Conservation (phyloP, 2,329 filamentous ascomycete species). For the Aureobasidium sp. region DNA sequence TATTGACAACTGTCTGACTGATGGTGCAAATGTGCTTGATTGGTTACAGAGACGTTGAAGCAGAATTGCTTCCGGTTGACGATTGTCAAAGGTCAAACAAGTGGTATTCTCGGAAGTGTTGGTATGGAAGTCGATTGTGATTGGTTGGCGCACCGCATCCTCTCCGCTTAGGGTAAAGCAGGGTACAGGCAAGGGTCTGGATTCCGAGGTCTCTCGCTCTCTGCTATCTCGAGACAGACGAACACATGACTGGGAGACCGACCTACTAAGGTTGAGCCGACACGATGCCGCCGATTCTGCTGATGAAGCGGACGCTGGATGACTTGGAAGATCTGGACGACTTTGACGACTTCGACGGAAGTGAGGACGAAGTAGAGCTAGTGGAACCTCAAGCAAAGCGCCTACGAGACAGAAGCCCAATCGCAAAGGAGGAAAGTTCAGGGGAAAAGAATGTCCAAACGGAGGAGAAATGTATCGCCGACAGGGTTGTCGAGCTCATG, state of each 20-base stretch:
- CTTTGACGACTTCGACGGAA: not conserved
- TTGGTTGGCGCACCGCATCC: not conserved
- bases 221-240: not conserved
- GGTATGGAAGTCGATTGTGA: not conserved
- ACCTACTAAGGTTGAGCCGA: not conserved
- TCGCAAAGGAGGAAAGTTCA: not conserved
- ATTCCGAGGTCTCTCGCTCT: not conserved
- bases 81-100: too few relatives aligned
- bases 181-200: not conserved
- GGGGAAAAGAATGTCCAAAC: not conserved
- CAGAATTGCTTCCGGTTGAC: too few relatives aligned
- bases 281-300: slow-evolving; percentile 1
- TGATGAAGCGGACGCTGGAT: not conserved
- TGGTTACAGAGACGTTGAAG: too few relatives aligned
- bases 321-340: not conserved
- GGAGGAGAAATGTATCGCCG: not conserved
- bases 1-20: too few relatives aligned
- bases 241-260: not conserved
- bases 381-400: not conserved
- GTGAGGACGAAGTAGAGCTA: not conserved
- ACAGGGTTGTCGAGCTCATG: not conserved
- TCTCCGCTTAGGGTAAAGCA: not conserved
- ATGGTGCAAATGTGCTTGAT: too few relatives aligned
- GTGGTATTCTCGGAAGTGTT: not conserved
- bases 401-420: not conserved